Base-by-base conservation (phyloP, 2,329 filamentous ascomycete genomes). In the Colletotrichum salicis region DNA sequence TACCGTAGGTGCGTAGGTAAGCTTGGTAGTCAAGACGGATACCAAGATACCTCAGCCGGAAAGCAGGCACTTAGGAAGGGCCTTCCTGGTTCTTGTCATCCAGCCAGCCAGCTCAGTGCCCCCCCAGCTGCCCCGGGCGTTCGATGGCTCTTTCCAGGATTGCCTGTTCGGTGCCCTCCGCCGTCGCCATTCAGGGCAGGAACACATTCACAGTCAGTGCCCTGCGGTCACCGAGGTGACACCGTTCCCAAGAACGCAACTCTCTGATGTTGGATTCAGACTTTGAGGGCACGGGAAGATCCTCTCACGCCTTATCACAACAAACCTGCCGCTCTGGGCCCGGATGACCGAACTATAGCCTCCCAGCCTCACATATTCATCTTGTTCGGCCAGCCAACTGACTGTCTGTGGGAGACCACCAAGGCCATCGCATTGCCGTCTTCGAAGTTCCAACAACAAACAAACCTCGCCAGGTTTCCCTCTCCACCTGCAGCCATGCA, bases 151-250 rank as follows among this genome's bases (percentile, higher is more conserved):
- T 68, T 55, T 64, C 51, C 51, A 64, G 29, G 60, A 55, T 55
- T 24, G 22, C 52, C 22, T 24, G 52, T 54, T 63, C 31, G 57
- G 64, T 52, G 57, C 56, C 67, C 31, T 58, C 64, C 31, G 68
- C 57, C 58, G 41, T 62, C 59, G 64, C 52, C 54, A 45, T 68
- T 58, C 31, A 67, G 57, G 55, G 35, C 48, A 45, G 56, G 56
- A 60, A 60, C 55, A 48, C 55, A 59, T 31, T 52, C 54, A 66
- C 48, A 51, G 45, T 66, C n/a, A 48, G 48, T 54, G 58, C 57
- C 65, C 59, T 72, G 70, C 55, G 65, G 70, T 72, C 70, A 72
- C 70, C 70, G 70, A 72, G 70, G 70, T 64, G 70, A 72, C 55
- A 60, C 65, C 55, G 54, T 63, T 57, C 58, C 54, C 48, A 51